A percentile compares a stretch with the other conserved stretches of the same genome.
These are phyloP conservation scores for Boletus reticulatus DNA, from an alignment of 768 basidiomycete genomes.

Conservation along the genomic window DNA sequence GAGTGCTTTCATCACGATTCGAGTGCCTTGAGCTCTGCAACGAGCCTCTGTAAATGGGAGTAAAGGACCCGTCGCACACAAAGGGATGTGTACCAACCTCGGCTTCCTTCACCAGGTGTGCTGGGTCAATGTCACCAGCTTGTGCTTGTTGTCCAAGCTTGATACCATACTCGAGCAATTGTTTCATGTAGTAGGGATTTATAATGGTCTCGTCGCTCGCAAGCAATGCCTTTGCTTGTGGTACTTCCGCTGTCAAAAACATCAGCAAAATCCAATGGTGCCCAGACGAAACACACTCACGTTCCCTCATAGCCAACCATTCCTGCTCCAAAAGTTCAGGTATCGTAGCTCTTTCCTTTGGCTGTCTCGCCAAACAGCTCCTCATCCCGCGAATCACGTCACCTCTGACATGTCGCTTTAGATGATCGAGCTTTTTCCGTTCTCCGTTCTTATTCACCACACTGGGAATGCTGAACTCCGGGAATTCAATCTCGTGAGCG, in stretches of 20 bases:
- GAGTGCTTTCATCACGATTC: constrained; percentile 31
- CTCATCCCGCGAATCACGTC: constrained; percentile 83
- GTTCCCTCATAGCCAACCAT: constrained; percentile 63
- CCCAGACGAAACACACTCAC: constrained; percentile 15
- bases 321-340: constrained; percentile 80
- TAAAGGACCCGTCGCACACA: neutral
- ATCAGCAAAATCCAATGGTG: neutral
- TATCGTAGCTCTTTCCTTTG: constrained; percentile 85
- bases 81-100: constrained; percentile 41
- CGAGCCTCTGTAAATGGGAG: constrained; percentile 48
- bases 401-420: constrained; percentile 65
- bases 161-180: constrained; percentile 70
- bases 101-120: constrained; percentile 51
- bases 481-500: constrained; percentile 76
- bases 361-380: constrained; percentile 72
- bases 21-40: constrained; percentile 57
- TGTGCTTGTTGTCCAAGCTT: constrained; percentile 47
- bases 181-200: constrained; percentile 77
- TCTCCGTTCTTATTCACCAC: constrained; percentile 33
- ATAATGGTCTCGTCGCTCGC: constrained; percentile 65
- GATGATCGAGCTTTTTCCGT: constrained; percentile 57
- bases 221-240: constrained; percentile 34
- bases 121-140: constrained; percentile 42
- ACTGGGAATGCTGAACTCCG: constrained; percentile 57
- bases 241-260: constrained; percentile 21